Conservation (phyloP, 2,329 filamentous ascomycete species). For the Phyllosticta citrichinensis region DNA sequence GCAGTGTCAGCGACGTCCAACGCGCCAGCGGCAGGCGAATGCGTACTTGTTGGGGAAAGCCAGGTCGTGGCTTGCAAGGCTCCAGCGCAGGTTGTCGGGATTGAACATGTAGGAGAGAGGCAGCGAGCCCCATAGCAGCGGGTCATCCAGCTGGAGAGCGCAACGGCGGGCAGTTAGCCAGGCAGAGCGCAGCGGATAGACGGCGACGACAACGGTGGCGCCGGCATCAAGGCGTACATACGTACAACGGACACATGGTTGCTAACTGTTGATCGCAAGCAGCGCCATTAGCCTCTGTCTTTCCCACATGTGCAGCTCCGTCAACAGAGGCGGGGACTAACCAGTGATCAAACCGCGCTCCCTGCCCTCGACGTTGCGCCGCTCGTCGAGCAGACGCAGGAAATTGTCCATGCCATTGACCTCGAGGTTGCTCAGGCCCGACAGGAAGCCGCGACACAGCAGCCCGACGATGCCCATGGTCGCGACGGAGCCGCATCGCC, state of each 20-base stretch:
- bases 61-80: constrained; percentile 86
- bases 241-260: constrained; percentile 83
- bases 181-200: not conserved
- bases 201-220: not conserved
- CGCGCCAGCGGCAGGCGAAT: not conserved
- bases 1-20: not conserved
- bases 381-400: constrained; percentile 61
- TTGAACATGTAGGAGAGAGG: constrained; percentile 64
- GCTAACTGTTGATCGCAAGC: constrained; percentile 48
- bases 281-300: not conserved
- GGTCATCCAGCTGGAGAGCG: constrained; percentile 69
- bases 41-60: constrained; percentile 77
- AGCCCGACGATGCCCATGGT: constrained; percentile 65
- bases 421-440: constrained; percentile 63
- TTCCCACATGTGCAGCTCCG: not conserved
- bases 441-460: constrained; percentile 65
- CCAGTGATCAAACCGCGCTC: constrained; percentile 75
- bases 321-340: constrained; percentile 28
- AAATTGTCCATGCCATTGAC: constrained; percentile 68
- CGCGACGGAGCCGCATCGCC: constrained; percentile 63
- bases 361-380: constrained; percentile 55
- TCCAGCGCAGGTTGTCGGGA: constrained; percentile 72
- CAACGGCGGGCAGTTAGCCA: constrained; percentile 15
- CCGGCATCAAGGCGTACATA: constrained; percentile 27
- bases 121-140: constrained; percentile 83